phyloP scores from a whole-genome alignment of 805 yeast species.

The Kuraishia borneana region DNA sequence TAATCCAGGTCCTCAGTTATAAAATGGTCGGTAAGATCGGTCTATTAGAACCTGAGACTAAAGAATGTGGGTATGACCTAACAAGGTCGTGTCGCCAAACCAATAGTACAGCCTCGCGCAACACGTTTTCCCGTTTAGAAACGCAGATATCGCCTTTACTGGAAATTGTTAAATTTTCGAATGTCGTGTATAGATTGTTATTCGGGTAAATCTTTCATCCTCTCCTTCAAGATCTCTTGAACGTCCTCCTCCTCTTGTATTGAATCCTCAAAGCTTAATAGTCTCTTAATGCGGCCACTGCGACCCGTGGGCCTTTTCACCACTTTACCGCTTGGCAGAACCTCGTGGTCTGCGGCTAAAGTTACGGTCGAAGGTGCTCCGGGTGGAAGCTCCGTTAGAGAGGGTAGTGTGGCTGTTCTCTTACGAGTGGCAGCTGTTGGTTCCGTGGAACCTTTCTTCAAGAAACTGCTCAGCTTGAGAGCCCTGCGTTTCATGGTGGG shows the following conservation, averaged over 20 bases:
- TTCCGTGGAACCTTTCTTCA: constrained; percentile 21
- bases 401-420: constrained; percentile 35
- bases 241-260: constrained; percentile 1
- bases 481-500: constrained; percentile 7
- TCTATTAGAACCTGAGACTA: no score
- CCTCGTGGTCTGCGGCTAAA: constrained; percentile 32
- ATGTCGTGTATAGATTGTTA: no score
- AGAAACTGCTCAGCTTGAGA: constrained; percentile 16
- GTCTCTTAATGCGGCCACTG: background rate
- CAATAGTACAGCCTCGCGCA: no score
- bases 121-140: no score
- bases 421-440: constrained; percentile 27
- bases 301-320: constrained; percentile 21
- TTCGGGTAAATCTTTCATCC: no score
- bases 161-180: no score
- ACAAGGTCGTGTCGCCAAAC: no score
- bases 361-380: constrained; percentile 26
- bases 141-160: no score
- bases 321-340: constrained; percentile 66
- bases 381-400: constrained; percentile 38
- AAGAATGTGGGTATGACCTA: no score
- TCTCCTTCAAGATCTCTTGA: constrained; percentile 6
- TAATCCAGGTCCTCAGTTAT: no score
- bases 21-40: no score
- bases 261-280: background rate